Evolutionary conservation across 2,329 filamentous ascomycete species (phyloP), one percentile per base, ranked within the genome.

Genomic region (Fusarium pseudonygamai): DNA sequence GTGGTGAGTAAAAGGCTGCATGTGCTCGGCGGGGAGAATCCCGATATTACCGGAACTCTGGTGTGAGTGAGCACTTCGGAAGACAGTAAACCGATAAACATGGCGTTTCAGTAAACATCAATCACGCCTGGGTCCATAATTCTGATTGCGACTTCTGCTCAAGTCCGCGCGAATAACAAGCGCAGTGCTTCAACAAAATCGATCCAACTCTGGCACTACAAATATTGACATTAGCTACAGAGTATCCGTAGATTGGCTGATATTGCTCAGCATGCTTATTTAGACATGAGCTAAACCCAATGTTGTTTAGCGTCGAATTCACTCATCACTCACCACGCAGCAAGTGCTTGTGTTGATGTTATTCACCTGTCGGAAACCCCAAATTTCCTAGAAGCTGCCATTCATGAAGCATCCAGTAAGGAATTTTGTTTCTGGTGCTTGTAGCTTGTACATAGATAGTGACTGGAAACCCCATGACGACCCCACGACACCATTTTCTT

Each of bases 101-200:
- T 56, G 47, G 47, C 53, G 46, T 24, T 39, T 50, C 28, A 30
- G 37, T 37, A 34, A 52, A 58, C 45, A 55, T 45, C 39, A 37
- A 28, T 45, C 43, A 56, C n/a, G 34, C 26, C 32, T 43, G 40
- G 71, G 30, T 60, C 69, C 62, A 73, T 72, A 66, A 52, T 69
- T 77, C 67, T 53, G 57, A 59, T 28, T 26, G 32, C 49, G 49
- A 46, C n/a, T 36, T 61, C 37, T 59, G 61, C 45, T 47, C 61
- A 72, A 64, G 62, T 53, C 66, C 55, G 74, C 66, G 64, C 69
- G 67, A 75, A 74, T 70, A 66, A 50, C 50, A 52, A 42, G 46
- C 62, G 20, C 47, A 57, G 12, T 26, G 34, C 57, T 64, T 53
- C 40, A 52, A 55, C 53, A 58, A 43, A 58, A 56, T 61, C 39